phyloP scores from a whole-genome alignment of 139 green algal genomes.

The Pleodorina starrii region DNA sequence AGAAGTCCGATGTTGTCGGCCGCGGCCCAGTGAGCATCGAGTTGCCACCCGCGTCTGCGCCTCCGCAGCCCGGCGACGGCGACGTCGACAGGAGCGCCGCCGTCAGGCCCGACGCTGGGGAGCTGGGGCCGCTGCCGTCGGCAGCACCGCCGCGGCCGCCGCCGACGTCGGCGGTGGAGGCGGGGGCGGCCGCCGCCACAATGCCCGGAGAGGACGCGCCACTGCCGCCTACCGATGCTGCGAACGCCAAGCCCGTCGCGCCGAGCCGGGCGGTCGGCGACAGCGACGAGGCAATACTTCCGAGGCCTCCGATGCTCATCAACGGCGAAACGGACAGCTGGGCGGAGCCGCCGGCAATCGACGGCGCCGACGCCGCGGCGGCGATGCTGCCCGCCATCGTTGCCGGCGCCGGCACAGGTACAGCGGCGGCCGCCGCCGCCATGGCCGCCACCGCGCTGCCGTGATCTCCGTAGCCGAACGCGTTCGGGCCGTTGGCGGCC shows the following conservation, averaged over 20 bases:
- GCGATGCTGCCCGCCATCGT: not conserved
- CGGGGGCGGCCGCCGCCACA: not conserved
- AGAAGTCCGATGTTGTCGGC: not conserved
- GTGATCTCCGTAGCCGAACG: not conserved
- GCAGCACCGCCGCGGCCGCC: not conserved
- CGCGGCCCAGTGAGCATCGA: not conserved
- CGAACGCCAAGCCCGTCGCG: not conserved
- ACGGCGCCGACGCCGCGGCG: not conserved
- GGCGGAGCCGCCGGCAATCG: not conserved
- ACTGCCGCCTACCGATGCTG: not conserved
- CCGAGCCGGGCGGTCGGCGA: not conserved
- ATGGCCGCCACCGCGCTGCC: not conserved
- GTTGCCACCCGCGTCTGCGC: too few species aligned
- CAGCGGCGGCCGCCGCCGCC: not conserved
- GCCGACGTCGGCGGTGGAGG: not conserved
- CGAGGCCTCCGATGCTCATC: not conserved
- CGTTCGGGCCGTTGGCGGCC: not conserved
- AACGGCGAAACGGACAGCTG: not conserved
- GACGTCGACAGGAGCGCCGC: not conserved
- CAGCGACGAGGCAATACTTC: conserved; percentile 5
- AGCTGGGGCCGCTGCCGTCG: not conserved
- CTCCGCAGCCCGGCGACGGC: not conserved
- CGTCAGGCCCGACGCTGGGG: not conserved
- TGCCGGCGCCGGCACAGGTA: not conserved
- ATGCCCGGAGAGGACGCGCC: not conserved